These are phyloP conservation scores for Wickerhamomyces sydowiorum DNA, from an alignment of 805 yeast genomes.

Conservation along the genomic window DNA sequence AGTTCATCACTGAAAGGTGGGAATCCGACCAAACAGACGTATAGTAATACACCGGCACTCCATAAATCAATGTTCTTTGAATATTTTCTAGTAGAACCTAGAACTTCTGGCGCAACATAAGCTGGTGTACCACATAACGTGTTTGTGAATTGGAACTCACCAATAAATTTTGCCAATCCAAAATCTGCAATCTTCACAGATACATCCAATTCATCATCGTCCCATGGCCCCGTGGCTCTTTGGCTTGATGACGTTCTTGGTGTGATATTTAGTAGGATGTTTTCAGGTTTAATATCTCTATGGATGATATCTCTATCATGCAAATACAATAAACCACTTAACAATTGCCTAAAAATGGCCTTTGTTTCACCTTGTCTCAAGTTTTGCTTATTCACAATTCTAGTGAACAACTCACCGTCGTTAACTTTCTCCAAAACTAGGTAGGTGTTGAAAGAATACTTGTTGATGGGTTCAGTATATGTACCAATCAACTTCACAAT, in stretches of 20 bases:
- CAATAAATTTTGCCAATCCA: constrained; percentile 59
- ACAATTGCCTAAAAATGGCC: constrained; percentile 57
- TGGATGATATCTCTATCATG: constrained; percentile 71
- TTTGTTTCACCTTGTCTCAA: constrained; percentile 58
- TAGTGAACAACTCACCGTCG: constrained; percentile 70
- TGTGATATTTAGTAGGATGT: constrained; percentile 47
- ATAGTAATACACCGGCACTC: constrained; percentile 75
- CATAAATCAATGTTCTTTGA: constrained; percentile 73
- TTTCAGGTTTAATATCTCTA: constrained; percentile 77
- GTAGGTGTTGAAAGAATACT: constrained; percentile 39
- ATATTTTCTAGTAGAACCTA: constrained; percentile 46
- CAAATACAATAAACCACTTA: constrained; percentile 58
- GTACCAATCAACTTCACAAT: constrained; percentile 60
- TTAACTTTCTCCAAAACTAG: constrained; percentile 68
- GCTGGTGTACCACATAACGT: constrained; percentile 87
- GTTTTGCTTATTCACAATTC: constrained; percentile 60
- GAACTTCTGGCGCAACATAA: constrained; percentile 79
- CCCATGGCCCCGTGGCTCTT: constrained; percentile 36
- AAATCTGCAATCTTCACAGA: constrained; percentile 77
- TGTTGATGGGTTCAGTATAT: constrained; percentile 49
- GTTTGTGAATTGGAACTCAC: constrained; percentile 67
- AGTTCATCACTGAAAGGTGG: constrained; percentile 82
- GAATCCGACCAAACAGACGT: constrained; percentile 77
- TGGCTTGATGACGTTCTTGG: constrained; percentile 29
- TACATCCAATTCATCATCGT: constrained; percentile 50